A percentile compares a stretch with the other conserved stretches of the same genome.
phyloP scores from a whole-genome alignment of 2,329 filamentous ascomycete genomes.

The Clonostachys sp. region DNA sequence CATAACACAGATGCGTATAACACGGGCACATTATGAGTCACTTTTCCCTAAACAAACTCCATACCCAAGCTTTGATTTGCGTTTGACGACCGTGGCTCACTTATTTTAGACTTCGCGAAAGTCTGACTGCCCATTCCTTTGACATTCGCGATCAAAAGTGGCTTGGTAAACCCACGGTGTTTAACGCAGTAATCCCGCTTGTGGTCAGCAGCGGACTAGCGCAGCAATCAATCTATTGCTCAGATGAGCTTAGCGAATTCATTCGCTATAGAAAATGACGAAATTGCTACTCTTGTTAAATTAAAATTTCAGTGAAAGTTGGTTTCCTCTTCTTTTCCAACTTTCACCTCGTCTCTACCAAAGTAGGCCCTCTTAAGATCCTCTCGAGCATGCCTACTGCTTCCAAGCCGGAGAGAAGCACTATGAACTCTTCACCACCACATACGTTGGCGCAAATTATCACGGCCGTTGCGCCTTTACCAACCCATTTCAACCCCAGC shows the following conservation, averaged over 20 bases:
- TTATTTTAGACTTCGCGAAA: too few species aligned
- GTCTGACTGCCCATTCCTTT: too few species aligned
- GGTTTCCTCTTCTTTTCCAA: not conserved
- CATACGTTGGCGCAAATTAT: constrained; percentile 2
- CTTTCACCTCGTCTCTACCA: constrained; percentile 1
- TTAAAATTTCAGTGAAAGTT: not conserved
- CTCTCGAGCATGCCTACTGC: constrained; percentile 2
- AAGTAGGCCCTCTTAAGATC: constrained; percentile 1
- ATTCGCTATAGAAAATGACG: constrained; percentile 1
- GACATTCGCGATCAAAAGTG: too few species aligned
- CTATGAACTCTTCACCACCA: constrained; percentile 4
- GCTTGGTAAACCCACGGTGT: too few species aligned
- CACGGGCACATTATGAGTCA: too few species aligned
- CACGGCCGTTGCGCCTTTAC: constrained; percentile 1
- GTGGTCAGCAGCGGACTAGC: constrained; percentile 1
- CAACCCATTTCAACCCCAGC: constrained; percentile 1
- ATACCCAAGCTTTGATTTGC: too few species aligned
- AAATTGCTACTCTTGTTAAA: constrained; percentile 1
- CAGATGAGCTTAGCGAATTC: constrained; percentile 1
- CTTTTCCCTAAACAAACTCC: too few species aligned
- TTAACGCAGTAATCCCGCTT: not conserved
- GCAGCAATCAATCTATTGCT: constrained; percentile 1
- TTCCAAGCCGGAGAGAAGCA: constrained; percentile 3
- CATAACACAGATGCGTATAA: too few species aligned
- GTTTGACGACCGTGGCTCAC: too few species aligned